Percentiles rank a stretch among this genome's conserved stretches.
phyloP scores from a whole-genome alignment of 306 rosid genomes.

The Urtica urens region DNA sequence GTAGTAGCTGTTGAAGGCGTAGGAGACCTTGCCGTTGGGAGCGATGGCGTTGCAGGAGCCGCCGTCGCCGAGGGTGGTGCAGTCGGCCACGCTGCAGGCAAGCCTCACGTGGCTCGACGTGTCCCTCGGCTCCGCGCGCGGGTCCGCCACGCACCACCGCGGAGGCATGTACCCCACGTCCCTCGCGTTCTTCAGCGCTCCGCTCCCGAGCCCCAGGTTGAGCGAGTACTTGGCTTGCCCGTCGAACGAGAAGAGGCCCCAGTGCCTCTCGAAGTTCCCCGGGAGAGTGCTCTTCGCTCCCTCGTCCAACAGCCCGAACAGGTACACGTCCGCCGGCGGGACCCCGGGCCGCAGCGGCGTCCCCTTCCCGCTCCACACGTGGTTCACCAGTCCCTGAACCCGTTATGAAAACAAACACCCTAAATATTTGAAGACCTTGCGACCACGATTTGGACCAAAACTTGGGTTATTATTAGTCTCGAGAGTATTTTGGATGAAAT shows the following conservation, averaged over 20 bases:
- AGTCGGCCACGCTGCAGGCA: constrained; percentile 82
- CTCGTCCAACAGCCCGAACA: constrained; percentile 73
- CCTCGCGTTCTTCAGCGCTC: constrained; percentile 54
- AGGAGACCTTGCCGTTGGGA: constrained; percentile 73
- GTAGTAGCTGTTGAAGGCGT: constrained; percentile 92
- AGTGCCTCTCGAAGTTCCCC: constrained; percentile 89
- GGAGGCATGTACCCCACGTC: constrained; percentile 76
- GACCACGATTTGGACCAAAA: no score
- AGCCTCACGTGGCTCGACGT: constrained; percentile 61
- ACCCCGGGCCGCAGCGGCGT: constrained; percentile 67
- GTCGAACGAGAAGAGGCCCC: constrained; percentile 91
- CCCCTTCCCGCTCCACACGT: constrained; percentile 55
- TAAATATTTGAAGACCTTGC: no score
- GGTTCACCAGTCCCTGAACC: constrained; percentile 70
- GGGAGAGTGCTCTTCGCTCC: constrained; percentile 84
- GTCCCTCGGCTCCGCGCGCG: constrained; percentile 36
- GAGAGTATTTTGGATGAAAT: no score
- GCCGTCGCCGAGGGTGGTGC: constrained; percentile 82
- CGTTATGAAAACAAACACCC: neutral
- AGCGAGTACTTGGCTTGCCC: constrained; percentile 81
- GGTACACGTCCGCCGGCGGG: constrained; percentile 71
- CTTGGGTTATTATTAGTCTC: no score
- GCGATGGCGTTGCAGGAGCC: constrained; percentile 91
- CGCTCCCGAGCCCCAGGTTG: constrained; percentile 68
- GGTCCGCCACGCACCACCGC: constrained; percentile 90